Base-by-base conservation (phyloP, 306 rosid species). In the Cucurbita moschata region DNA sequence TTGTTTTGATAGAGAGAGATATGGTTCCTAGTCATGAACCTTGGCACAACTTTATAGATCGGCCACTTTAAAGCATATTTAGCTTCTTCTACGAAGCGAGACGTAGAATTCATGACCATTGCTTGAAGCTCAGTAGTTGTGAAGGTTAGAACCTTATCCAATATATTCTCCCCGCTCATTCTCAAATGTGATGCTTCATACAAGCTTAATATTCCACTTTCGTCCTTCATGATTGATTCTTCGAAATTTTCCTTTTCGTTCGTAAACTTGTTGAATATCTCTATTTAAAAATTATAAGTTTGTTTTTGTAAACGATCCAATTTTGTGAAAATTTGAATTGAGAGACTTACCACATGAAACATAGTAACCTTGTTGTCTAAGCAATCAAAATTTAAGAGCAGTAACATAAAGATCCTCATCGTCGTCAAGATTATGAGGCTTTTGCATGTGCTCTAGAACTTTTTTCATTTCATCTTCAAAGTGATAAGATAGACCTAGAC, bases 181-280 rank as follows among this genome's bases (percentile, higher is more conserved):
- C 82, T 37, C 15, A 75, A 44, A 7, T 75, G 60, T 5, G 78
- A 37, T 13, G 82, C 85, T 16, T 82, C 85, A 15, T 54, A 82
- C 56, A 82, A 78, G n/a, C 75, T 56, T n/a, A 76, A 63, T 42
- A 82, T 61, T 5, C 82, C 85, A 5, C 7, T 1, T 11, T 46
- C 67, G 39, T 82, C 80, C 1, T 39, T 43, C 1, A 37, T 9
- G 0, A 71, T 23, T 7, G 61, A 7, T 49, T 37, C 49, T 53
- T 74, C 52, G 44, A 81, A 81, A 1, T 37, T 60, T 23, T 79
- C 79, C 9, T 61, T 42, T 3, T 13, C 68, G 43, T 81, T 71
- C 10, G 35, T 81, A 5, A 74, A 81, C n/a, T 63, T 43, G 1
- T 53, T 47, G 21, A 80, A 76, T 14, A 80, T 30, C 23, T 71